phyloP scores from a whole-genome alignment of 1,284 basidiomycete genomes.

The Malassezia sp. region DNA sequence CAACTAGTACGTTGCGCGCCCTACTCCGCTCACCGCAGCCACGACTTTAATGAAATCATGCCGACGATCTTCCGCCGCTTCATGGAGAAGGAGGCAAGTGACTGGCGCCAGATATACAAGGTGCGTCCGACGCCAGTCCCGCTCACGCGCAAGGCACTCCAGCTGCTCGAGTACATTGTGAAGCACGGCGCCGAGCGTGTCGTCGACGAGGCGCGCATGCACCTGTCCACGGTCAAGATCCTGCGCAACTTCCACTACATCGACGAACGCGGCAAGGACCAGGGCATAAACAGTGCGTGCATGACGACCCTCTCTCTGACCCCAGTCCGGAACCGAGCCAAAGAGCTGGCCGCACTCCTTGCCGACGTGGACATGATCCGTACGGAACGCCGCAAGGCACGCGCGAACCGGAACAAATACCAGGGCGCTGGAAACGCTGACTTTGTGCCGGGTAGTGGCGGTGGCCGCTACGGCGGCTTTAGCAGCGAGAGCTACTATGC shows the following conservation, averaged over 20 bases:
- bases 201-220: conserved; percentile 89
- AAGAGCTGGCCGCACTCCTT: conserved; percentile 78
- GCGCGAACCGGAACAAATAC: conserved; percentile 84
- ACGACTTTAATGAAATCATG: conserved; percentile 99
- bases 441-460: conserved; percentile 54
- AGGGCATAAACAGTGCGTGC: conserved; percentile 71
- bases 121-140: conserved; percentile 73
- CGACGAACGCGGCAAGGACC: conserved; percentile 96
- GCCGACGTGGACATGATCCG: conserved; percentile 85
- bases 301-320: too few species aligned
- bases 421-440: conserved; percentile 71
- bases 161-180: conserved; percentile 85
- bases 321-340: conserved; percentile 87
- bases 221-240: conserved; percentile 93
- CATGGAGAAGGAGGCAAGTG: conserved; percentile 81
- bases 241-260: conserved; percentile 95
- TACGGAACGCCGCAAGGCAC: conserved; percentile 78
- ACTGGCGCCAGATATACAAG: conserved; percentile 99
- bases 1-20: conserved; percentile 63
- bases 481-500: conserved; percentile 58
- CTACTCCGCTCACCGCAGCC: conserved; percentile 49
- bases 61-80: conserved; percentile 79
- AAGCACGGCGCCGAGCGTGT: conserved; percentile 98
- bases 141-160: conserved; percentile 91
- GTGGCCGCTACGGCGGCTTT: conserved; percentile 67